Evolutionary conservation across 176 grass and related monocot species (phyloP).

Genomic region (Oryza australiensis): DNA sequence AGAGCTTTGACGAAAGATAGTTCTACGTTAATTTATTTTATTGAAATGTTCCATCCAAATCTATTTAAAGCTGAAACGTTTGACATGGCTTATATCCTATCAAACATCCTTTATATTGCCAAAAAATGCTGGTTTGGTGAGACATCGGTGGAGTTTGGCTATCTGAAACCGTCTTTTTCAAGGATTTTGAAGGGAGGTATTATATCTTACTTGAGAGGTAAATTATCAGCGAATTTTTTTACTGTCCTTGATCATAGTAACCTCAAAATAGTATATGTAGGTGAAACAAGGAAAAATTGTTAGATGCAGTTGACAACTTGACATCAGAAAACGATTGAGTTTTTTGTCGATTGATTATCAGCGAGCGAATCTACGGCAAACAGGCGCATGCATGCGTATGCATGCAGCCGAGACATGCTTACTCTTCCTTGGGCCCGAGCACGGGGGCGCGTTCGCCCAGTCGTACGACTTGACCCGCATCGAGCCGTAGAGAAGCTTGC

Average conservation of each 20-base stretch:
- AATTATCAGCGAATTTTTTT: too few relatives aligned
- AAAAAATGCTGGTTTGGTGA: background rate
- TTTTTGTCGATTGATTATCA: background rate
- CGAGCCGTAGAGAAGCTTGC: constrained; percentile 56
- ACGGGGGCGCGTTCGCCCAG: constrained; percentile 37
- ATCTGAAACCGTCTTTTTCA: background rate
- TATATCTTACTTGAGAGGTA: too few relatives aligned
- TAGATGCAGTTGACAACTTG: background rate
- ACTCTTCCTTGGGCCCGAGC: constrained; percentile 40
- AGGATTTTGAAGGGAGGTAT: background rate
- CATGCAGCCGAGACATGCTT: background rate
- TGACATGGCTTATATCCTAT: too few relatives aligned
- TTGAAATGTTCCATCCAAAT: too few relatives aligned
- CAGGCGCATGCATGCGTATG: background rate
- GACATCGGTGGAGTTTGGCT: background rate
- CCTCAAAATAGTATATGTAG: background rate
- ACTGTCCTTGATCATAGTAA: too few relatives aligned
- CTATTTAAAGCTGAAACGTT: too few relatives aligned
- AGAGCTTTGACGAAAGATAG: too few relatives aligned
- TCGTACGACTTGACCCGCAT: constrained; percentile 45
- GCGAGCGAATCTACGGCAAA: background rate
- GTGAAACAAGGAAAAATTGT: background rate
- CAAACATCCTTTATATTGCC: too few relatives aligned
- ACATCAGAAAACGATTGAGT: background rate
- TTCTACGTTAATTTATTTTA: too few relatives aligned